Evolutionary conservation across 2,329 filamentous ascomycete species (phyloP), one percentile per base, ranked within the genome.

Genomic region (Cladosporium velox): DNA sequence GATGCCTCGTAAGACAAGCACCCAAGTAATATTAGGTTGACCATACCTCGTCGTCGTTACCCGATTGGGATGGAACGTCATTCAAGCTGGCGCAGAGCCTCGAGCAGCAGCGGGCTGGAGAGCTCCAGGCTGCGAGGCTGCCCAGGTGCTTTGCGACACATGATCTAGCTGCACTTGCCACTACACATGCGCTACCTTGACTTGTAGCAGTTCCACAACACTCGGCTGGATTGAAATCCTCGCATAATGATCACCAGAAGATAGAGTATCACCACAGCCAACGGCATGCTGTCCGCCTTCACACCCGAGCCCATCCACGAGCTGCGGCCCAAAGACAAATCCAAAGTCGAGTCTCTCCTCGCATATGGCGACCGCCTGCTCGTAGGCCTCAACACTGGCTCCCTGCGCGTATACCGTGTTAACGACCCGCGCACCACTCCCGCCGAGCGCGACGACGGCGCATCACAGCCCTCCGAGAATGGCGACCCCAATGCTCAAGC

Each of bases 251-350:
- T 64, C 49, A 57, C 26, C 24, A 64, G 34, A 34, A 64, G 51
- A 47, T 64, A 64, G 30, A 38, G n/a, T 15, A 28, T 18, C 32
- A 38, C 38, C 15, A 32, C 44, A 30, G 47, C 54, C 63, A 44
- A 44, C 68, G 65, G 65, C 26, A 76, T 76, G 95, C 90, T 99
- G 81, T 96, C 94, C 81, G 95, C 95, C 77, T 99, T 99, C 82
- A 96, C 91, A 73, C 93, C 95, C 83, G 91, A 92, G 76, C 91
- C 93, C 70, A 94, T 99, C 78, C 91, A 98, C 85, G 95, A 99
- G 91, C 90, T 99, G 75, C 93, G 91, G 82, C 89, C 89, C 79
- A 90, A 92, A 79, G 94, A 98, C 87, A 97, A 96, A 84, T 96
- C 92, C 71, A 95, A 91, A 84, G 97, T 99, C 80, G 95, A 99